phyloP scores from a whole-genome alignment of 768 basidiomycete genomes.

The Omphalotus guepiniiformis region DNA sequence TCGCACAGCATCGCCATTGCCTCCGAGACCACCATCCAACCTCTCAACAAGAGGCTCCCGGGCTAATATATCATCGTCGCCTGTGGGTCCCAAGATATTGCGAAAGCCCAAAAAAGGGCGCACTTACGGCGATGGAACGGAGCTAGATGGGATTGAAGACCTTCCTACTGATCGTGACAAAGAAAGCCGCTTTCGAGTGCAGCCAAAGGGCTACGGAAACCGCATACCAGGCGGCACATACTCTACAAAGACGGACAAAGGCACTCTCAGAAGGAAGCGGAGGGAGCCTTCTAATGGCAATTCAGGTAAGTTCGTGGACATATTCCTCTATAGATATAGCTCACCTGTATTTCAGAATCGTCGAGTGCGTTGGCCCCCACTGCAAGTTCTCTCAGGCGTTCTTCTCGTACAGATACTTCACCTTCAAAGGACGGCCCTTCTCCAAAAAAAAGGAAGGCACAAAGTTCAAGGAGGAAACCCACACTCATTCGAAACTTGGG shows the following conservation, averaged over 20 bases:
- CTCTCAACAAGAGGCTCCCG: constrained; percentile 38
- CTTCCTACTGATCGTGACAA: constrained; percentile 82
- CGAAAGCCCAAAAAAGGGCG: constrained; percentile 73
- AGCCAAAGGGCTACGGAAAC: constrained; percentile 64
- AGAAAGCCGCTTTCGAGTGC: constrained; percentile 69
- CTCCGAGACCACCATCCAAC: constrained; percentile 56
- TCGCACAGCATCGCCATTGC: constrained; percentile 57
- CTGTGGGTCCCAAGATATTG: constrained; percentile 57
- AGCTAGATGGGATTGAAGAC: constrained; percentile 86
- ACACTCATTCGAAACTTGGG: constrained; percentile 86
- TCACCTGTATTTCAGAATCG: constrained; percentile 15
- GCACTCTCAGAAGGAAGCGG: constrained; percentile 54
- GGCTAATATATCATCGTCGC: constrained; percentile 27
- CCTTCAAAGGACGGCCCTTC: constrained; percentile 28
- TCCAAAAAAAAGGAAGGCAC: constrained; percentile 52
- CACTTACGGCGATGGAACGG: constrained; percentile 84
- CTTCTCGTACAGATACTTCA: constrained; percentile 52
- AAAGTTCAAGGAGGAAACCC: constrained; percentile 63
- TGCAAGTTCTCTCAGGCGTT: constrained; percentile 54
- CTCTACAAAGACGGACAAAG: constrained; percentile 44
- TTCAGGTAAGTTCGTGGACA: constrained; percentile 33
- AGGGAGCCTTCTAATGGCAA: constrained; percentile 42
- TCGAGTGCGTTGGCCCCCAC: constrained; percentile 32
- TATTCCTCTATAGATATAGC: constrained; percentile 5
- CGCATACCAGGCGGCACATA: constrained; percentile 56